phyloP scores from a whole-genome alignment of 192 early-diverging fungal genomes.

The Ambispora gerdemannii region DNA sequence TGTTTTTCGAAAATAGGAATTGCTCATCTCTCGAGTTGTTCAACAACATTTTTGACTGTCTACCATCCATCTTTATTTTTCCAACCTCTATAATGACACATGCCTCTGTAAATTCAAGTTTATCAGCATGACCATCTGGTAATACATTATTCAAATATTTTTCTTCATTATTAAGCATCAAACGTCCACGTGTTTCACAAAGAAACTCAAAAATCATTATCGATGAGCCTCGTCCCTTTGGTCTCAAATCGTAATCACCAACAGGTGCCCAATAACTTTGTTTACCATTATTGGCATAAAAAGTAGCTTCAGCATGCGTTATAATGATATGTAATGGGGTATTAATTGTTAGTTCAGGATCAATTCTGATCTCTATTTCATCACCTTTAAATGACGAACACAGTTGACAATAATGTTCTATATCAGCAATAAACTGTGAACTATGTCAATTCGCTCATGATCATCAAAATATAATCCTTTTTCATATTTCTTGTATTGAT shows the following conservation, averaged over 20 bases:
- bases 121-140: too few species aligned
- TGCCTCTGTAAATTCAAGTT: background rate
- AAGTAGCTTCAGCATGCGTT: constrained; percentile 26
- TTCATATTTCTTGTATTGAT: background rate
- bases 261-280: constrained; percentile 16
- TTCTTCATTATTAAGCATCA: constrained; percentile 10
- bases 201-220: constrained; percentile 30
- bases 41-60: constrained; percentile 9
- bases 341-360: background rate
- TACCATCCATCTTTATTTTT: constrained; percentile 29
- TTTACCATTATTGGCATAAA: constrained; percentile 28
- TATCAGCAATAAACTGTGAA: background rate
- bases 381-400: constrained; percentile 11
- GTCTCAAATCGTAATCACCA: constrained; percentile 15
- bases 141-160: background rate
- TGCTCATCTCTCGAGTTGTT: constrained; percentile 28
- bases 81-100: background rate
- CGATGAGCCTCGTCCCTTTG: constrained; percentile 16
- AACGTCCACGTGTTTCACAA: constrained; percentile 19
- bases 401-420: constrained; percentile 8
- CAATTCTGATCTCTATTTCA: background rate
- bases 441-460: constrained; percentile 25
- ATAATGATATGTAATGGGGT: background rate
- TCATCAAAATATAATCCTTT: constrained; percentile 3
- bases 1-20: constrained; percentile 24